A percentile compares a stretch with the other conserved stretches of the same genome.
These are phyloP conservation scores for Lichtheimia hyalospora DNA, from an alignment of 371 early-diverging fungal species.

Conservation along the genomic window DNA sequence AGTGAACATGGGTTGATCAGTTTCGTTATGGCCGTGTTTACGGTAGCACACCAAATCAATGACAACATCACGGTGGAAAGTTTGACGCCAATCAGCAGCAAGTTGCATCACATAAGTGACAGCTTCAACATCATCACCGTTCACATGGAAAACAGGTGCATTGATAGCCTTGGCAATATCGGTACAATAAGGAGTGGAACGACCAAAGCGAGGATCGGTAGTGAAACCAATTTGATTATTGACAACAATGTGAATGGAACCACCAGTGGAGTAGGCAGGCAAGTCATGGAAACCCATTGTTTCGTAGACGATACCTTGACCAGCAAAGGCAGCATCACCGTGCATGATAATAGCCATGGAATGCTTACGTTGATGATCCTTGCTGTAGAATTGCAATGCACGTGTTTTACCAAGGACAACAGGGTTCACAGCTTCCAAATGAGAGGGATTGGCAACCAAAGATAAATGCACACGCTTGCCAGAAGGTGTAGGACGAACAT, in stretches of 20 bases:
- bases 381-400: conserved; percentile 90
- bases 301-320: conserved; percentile 97
- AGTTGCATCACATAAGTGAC: conserved; percentile 92
- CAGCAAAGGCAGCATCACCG: conserved; percentile 98
- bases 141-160: conserved; percentile 97
- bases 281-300: conserved; percentile 95
- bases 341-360: conserved; percentile 93
- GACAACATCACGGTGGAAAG: conserved; percentile 94
- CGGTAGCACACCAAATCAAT: conserved; percentile 97
- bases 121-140: conserved; percentile 96
- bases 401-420: conserved; percentile 97
- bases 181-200: conserved; percentile 96
- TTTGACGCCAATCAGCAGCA: conserved; percentile 95
- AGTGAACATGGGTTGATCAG: conserved; percentile 98
- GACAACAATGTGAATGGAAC: conserved; percentile 95
- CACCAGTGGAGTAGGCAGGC: conserved; percentile 94
- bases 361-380: conserved; percentile 77
- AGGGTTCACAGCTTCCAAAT: conserved; percentile 97
- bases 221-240: conserved; percentile 99
- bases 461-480: conserved; percentile 95
- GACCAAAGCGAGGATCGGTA: conserved; percentile 92
- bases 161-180: conserved; percentile 96
- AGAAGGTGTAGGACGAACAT: conserved; percentile 91
- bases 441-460: conserved; percentile 97
- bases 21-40: conserved; percentile 97